A percentile compares a stretch with the other conserved stretches of the same genome.
These are phyloP conservation scores for Rhododendron griersonianum DNA, from an alignment of 148 eudicot genomes.

Conservation along the genomic window DNA sequence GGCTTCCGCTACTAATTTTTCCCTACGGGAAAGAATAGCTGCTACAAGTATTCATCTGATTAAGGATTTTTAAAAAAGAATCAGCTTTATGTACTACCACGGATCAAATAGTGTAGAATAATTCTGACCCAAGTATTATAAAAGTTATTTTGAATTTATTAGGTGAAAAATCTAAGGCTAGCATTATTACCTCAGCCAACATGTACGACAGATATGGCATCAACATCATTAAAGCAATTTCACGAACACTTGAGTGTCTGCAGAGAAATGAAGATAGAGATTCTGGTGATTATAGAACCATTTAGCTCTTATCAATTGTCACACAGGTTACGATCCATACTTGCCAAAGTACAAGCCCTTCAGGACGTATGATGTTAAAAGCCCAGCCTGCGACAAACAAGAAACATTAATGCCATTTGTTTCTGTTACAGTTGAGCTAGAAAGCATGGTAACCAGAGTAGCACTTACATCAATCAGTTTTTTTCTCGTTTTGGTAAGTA, in stretches of 20 bases:
- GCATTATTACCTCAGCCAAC: slow-evolving; percentile 77
- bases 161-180: background rate
- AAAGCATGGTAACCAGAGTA: background rate
- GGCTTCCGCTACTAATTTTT: background rate
- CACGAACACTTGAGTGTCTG: slow-evolving; percentile 94
- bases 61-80: background rate
- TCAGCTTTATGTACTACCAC: background rate
- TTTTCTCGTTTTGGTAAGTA: background rate
- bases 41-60: background rate
- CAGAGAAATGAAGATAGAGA: slow-evolving; percentile 11
- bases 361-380: slow-evolving; percentile 67
- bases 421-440: background rate
- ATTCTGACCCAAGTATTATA: background rate
- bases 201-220: slow-evolving; percentile 93
- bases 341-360: slow-evolving; percentile 78
- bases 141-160: background rate
- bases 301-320: background rate
- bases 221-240: slow-evolving; percentile 76
- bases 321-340: slow-evolving; percentile 30
- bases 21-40: background rate
- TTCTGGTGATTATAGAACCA: background rate
- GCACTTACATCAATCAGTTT: background rate
- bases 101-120: background rate
- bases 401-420: background rate
- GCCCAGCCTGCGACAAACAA: slow-evolving; percentile 58